phyloP scores from a whole-genome alignment of 129 eudicot species.

The Flaveria robusta region DNA sequence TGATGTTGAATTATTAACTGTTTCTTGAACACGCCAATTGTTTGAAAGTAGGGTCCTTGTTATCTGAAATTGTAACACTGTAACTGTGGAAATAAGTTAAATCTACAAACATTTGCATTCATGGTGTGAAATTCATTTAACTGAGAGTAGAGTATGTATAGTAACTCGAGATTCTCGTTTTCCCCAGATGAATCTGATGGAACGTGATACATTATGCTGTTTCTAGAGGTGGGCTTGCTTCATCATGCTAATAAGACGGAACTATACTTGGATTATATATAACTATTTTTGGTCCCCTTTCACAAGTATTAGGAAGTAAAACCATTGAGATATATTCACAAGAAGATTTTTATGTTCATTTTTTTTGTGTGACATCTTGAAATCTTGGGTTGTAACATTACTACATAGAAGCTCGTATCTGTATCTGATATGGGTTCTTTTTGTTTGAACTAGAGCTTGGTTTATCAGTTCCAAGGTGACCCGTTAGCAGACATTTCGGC shows the following conservation, averaged over 20 bases:
- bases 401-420: constrained; percentile 8
- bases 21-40: constrained; percentile 16
- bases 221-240: constrained; percentile 65
- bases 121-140: constrained; percentile 25
- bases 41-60: constrained; percentile 25
- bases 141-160: constrained; percentile 31
- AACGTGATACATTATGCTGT: constrained; percentile 73
- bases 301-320: constrained; percentile 21
- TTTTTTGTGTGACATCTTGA: not conserved
- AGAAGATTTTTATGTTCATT: not conserved
- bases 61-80: not conserved
- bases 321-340: constrained; percentile 15
- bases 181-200: constrained; percentile 95
- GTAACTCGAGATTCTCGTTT: constrained; percentile 69
- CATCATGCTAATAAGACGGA: constrained; percentile 45
- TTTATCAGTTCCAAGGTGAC: constrained; percentile 95
- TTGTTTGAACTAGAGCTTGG: constrained; percentile 81
- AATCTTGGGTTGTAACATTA: constrained; percentile 28
- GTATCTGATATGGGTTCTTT: constrained; percentile 46
- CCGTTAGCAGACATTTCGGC: constrained; percentile 38
- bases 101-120: constrained; percentile 8
- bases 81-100: not conserved
- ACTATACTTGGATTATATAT: constrained; percentile 22
- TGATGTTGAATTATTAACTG: not conserved
- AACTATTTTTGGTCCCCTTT: not conserved